Evolutionary conservation across 345 rosid species (phyloP).

Genomic region (Eutrema heterophyllum): DNA sequence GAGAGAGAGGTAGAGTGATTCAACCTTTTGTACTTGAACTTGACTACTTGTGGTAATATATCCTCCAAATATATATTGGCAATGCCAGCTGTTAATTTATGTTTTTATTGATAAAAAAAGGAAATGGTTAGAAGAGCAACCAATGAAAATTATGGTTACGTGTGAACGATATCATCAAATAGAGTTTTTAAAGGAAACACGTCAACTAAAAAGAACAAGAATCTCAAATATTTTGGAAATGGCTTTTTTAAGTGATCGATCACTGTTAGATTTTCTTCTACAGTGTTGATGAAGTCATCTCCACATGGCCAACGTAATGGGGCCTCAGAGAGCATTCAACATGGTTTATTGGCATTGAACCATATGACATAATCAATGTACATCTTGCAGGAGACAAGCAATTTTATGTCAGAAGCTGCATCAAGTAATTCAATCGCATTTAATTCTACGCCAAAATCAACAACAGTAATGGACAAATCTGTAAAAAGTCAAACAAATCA

Average conservation of each 20-base stretch:
- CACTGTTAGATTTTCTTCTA: background rate
- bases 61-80: background rate
- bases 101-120: background rate
- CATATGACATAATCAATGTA: constrained; percentile 9
- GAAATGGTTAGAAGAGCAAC: constrained; percentile 14
- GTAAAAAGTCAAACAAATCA: background rate
- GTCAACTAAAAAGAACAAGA: background rate
- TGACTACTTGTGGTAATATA: background rate
- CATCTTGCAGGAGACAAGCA: constrained; percentile 3
- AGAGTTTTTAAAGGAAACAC: background rate
- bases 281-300: background rate
- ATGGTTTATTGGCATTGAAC: background rate
- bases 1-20: background rate
- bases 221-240: background rate
- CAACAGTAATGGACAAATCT: background rate
- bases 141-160: background rate
- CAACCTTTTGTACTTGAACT: background rate
- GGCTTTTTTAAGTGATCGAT: background rate
- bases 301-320: constrained; percentile 1
- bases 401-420: constrained; percentile 2
- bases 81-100: constrained; percentile 1
- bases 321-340: background rate
- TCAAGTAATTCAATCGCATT: background rate
- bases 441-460: background rate
- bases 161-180: background rate